A percentile compares a stretch with the other conserved stretches of the same genome.
Evolutionary conservation across 495 filamentous ascomycete species (phyloP).

Genomic region (Tuber aestivum): DNA sequence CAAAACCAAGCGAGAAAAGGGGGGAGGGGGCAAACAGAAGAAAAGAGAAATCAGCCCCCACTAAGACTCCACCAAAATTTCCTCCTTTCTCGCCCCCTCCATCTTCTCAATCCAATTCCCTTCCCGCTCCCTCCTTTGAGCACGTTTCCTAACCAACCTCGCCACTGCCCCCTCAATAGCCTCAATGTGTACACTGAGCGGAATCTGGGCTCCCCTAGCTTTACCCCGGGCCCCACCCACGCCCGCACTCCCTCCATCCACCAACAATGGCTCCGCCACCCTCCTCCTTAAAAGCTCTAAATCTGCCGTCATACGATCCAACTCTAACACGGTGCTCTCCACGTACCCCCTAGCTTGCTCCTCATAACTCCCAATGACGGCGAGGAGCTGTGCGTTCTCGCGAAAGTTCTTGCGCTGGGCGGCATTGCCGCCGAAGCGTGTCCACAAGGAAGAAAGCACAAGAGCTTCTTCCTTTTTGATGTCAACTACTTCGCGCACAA

Average conservation of each 20-base stretch:
- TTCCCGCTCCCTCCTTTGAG: slow-evolving; percentile 35
- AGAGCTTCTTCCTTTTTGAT: slow-evolving; percentile 41
- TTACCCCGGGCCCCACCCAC: slow-evolving; percentile 4
- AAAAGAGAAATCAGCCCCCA: not conserved
- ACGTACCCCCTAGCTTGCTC: slow-evolving; percentile 42
- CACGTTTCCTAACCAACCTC: slow-evolving; percentile 30
- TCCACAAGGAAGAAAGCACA: slow-evolving; percentile 42
- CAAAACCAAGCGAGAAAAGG: not conserved
- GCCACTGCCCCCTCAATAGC: slow-evolving; percentile 36
- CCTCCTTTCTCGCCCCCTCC: slow-evolving; percentile 27
- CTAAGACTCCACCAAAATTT: slow-evolving; percentile 29
- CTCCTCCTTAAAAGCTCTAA: slow-evolving; percentile 38
- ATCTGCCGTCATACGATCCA: slow-evolving; percentile 42
- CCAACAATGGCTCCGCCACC: slow-evolving; percentile 39
- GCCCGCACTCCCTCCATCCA: slow-evolving; percentile 19
- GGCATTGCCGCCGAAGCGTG: slow-evolving; percentile 33
- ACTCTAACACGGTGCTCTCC: slow-evolving; percentile 41
- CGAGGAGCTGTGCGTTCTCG: slow-evolving; percentile 40
- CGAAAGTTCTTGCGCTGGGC: slow-evolving; percentile 39
- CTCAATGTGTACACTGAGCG: slow-evolving; percentile 35
- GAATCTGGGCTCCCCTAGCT: slow-evolving; percentile 25
- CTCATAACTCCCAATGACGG: slow-evolving; percentile 40
- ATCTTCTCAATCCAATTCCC: slow-evolving; percentile 34
- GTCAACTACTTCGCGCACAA: slow-evolving; percentile 42
- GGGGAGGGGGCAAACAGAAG: not conserved